These are phyloP conservation scores for Berberis thunbergii DNA, from an alignment of 164 flowering plant species.

Conservation along the genomic window DNA sequence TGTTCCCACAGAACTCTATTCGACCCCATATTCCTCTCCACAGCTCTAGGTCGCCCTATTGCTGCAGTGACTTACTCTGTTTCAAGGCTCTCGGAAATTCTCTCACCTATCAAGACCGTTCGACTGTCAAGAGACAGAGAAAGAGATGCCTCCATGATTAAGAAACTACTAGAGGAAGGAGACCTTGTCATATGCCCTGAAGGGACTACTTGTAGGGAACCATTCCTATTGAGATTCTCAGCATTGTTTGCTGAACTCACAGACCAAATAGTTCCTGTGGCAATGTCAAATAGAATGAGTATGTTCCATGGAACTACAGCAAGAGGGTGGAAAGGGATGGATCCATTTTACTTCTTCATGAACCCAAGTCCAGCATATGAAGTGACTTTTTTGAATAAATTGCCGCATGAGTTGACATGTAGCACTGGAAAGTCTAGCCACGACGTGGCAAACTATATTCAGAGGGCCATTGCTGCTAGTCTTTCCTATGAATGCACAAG, in stretches of 20 bases:
- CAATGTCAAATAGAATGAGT: constrained; percentile 17
- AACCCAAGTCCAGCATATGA: constrained; percentile 26
- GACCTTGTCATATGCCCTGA: constrained; percentile 38
- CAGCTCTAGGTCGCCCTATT: constrained; percentile 13
- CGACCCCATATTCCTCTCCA: constrained; percentile 31
- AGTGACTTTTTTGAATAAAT: constrained; percentile 19
- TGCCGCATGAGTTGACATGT: constrained; percentile 6
- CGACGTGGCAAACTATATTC: constrained; percentile 45
- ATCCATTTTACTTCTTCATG: constrained; percentile 32
- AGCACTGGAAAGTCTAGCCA: constrained; percentile 4
- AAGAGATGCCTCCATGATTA: constrained; percentile 21
- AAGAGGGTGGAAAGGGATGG: constrained; percentile 32
- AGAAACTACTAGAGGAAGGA: constrained; percentile 19
- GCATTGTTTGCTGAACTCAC: constrained; percentile 33
- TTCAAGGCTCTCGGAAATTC: constrained; percentile 20
- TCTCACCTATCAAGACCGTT: constrained; percentile 31
- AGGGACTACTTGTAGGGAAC: constrained; percentile 42
- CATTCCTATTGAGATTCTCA: constrained; percentile 32
- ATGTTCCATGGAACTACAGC: constrained; percentile 38
- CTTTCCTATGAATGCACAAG: constrained; percentile 55
- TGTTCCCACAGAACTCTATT: constrained; percentile 61
- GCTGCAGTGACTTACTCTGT: constrained; percentile 29
- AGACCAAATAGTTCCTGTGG: constrained; percentile 31
- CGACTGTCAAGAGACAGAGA: constrained; percentile 23
- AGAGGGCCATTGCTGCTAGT: constrained; percentile 33